These are phyloP conservation scores for Phialophora expanda DNA, from an alignment of 2,329 filamentous ascomycete genomes.

Conservation along the genomic window DNA sequence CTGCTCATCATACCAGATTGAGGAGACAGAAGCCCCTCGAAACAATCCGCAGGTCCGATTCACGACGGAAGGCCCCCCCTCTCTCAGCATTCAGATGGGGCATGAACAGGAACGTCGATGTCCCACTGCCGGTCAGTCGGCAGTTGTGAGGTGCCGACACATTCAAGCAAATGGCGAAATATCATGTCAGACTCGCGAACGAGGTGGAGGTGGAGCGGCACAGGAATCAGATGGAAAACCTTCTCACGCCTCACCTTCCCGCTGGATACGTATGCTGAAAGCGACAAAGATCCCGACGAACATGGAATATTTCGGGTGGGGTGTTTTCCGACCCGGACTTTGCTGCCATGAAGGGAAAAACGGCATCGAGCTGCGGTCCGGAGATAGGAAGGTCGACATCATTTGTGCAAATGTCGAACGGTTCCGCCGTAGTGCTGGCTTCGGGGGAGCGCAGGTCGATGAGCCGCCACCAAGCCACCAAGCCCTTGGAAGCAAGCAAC, in stretches of 20 bases:
- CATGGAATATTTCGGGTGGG: neutral
- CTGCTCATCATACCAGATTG: slow-evolving; percentile 17
- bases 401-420: neutral
- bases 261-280: slow-evolving; percentile 1
- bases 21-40: slow-evolving; percentile 8
- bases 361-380: neutral
- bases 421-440: neutral
- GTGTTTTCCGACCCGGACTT: neutral
- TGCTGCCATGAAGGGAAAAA: neutral
- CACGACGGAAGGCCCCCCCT: neutral
- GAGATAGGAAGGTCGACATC: neutral
- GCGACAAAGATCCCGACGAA: neutral
- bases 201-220: slow-evolving; percentile 9
- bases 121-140: slow-evolving; percentile 17
- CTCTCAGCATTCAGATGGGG: neutral
- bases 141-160: slow-evolving; percentile 8
- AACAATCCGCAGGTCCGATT: slow-evolving; percentile 19
- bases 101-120: neutral
- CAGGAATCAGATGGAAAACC: neutral
- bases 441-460: neutral
- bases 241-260: neutral
- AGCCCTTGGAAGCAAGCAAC: neutral
- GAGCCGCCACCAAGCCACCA: neutral
- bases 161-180: slow-evolving; percentile 5
- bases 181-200: slow-evolving; percentile 18